Evolutionary conservation across 2,329 filamentous ascomycete species (phyloP).

Genomic region (Beauveria medogensis): DNA sequence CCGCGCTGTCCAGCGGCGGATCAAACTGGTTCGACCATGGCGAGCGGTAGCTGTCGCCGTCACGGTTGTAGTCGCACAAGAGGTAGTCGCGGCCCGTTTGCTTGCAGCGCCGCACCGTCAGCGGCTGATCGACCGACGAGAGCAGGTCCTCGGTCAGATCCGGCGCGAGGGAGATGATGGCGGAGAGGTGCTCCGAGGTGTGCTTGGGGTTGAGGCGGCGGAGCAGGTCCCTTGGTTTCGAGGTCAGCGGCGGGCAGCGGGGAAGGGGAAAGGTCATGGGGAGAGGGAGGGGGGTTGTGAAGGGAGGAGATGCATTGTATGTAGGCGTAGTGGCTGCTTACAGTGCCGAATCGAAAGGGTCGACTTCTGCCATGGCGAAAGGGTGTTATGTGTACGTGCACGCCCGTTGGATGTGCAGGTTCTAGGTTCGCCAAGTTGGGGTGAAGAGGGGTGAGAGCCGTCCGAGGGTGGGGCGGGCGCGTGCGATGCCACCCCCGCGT

Average conservation of each 20-base stretch:
- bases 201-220: slow-evolving; percentile 93
- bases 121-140: slow-evolving; percentile 92
- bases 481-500: neutral
- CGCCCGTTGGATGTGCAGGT: neutral
- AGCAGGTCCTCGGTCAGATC: slow-evolving; percentile 95
- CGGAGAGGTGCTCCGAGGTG: slow-evolving; percentile 78
- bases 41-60: slow-evolving; percentile 93
- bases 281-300: slow-evolving; percentile 10
- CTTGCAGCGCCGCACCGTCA: slow-evolving; percentile 76
- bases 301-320: neutral
- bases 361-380: slow-evolving; percentile 41
- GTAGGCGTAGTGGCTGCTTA: slow-evolving; percentile 32
- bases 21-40: slow-evolving; percentile 99
- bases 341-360: slow-evolving; percentile 71
- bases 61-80: slow-evolving; percentile 98
- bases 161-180: slow-evolving; percentile 81
- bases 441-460: neutral
- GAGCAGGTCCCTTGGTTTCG: slow-evolving; percentile 87
- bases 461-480: neutral
- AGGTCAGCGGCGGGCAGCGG: neutral
- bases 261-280: neutral
- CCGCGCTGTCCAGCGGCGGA: slow-evolving; percentile 64
- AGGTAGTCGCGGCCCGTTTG: slow-evolving; percentile 92
- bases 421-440: neutral
- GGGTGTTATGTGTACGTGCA: neutral